Evolutionary conservation across 331 rosid genomes (phyloP), one percentile per base, ranked within the genome.

Genomic region (Telfairia occidentalis): DNA sequence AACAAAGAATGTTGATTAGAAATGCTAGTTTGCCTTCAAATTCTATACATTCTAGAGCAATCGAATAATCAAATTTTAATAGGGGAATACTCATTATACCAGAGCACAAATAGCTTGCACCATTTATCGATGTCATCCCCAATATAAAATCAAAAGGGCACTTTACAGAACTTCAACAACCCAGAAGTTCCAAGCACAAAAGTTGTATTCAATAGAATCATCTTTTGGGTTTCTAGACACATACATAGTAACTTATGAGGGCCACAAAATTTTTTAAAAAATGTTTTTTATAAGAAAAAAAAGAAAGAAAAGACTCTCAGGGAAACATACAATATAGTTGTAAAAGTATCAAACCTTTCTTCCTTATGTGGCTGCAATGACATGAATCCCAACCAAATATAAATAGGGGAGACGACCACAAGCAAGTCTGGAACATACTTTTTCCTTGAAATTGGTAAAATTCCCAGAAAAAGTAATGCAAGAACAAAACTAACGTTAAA

Each of bases 301-400:
- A 34, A 50, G n/a, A n/a, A n/a, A n/a, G n/a, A n/a, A n/a, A n/a
- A n/a, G n/a, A n/a, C n/a, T 61, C 34, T 18, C 15, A 15, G 0
- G 42, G 43, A 28, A 29, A 16, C 18, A 29, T 46, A 71, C 60
- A 10, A 29, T 4, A 71, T 18, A 3, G n/a, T 29, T 16, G 58
- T 28, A 9, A 8, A 71, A 71, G 37, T 49, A 63, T 32, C 38
- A 28, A 59, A 95, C 99, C 99, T 90, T 86, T 95, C 99, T 82
- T 95, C 99, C 82, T 95, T 95, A 82, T 95, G 99, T 40, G 96
- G 93, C 82, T 86, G 99, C 92, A 92, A 83, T 66, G 99, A 92
- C 97, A 92, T 95, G 81, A 95, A 92, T 5, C 77, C 92, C 85
- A 95, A 84, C 97, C 97, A 95, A 80, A 95, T 81, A 82, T 90